A percentile compares a stretch with the other conserved stretches of the same genome.
Evolutionary conservation across 176 grass and related monocot species (phyloP).

Genomic region (barley (Hordeum vulgare)): MorexV3_pseudomolecules_assembly NC_058524.1:436902092-436902591

Average conservation of each 20-base stretch:
- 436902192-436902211: constrained; percentile 69
- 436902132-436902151: background rate
- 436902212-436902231: constrained; percentile 97
- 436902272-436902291: constrained; percentile 91
- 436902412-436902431: background rate
- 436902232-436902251: constrained; percentile 96
- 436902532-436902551: constrained; percentile 81
- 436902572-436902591: constrained; percentile 88
- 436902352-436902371: background rate
- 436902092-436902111: background rate
- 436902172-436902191: constrained; percentile 89
- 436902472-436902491: background rate
- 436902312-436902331: constrained; percentile 90
- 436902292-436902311: constrained; percentile 93
- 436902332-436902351: constrained; percentile 42
- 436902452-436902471: background rate
- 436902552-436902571: constrained; percentile 81
- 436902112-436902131: background rate
- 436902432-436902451: background rate
- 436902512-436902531: constrained; percentile 89
- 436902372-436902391: background rate
- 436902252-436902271: constrained; percentile 74
- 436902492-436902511: constrained; percentile 32
- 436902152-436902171: constrained; percentile 65
- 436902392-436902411: background rate